Percentiles rank a stretch among this genome's conserved stretches.
Evolutionary conservation across 257 asterid species (phyloP).

Genomic region (Galeopsis tetrahit): DNA sequence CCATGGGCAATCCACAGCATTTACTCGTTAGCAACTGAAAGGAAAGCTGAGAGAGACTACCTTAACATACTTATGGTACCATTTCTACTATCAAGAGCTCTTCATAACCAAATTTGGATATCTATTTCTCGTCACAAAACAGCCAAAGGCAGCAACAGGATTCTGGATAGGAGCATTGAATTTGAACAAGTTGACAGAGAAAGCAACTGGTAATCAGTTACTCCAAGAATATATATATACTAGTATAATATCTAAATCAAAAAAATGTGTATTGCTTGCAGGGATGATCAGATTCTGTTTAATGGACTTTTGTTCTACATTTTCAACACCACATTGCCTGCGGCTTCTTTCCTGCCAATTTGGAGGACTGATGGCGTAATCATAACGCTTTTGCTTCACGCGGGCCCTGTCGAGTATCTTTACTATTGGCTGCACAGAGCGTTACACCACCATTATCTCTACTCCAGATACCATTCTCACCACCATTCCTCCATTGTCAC

Average conservation of each 20-base stretch:
- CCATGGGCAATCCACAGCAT: conserved; percentile 66
- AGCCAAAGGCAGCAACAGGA: conserved; percentile 64
- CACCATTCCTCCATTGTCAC: conserved; percentile 90
- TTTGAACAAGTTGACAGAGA: conserved; percentile 84
- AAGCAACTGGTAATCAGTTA: conserved; percentile 14
- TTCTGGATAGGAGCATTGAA: conserved; percentile 63
- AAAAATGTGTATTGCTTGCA: conserved; percentile 19
- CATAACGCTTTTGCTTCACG: conserved; percentile 48
- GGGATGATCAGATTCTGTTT: conserved; percentile 82
- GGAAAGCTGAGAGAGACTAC: conserved; percentile 40
- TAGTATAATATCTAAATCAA: too few relatives aligned
- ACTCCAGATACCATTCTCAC: conserved; percentile 81
- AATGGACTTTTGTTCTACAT: conserved; percentile 57
- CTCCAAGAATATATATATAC: too few relatives aligned
- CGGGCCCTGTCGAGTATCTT: conserved; percentile 73
- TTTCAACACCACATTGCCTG: conserved; percentile 6
- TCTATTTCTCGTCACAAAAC: conserved; percentile 64
- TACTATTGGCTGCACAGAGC: conserved; percentile 88
- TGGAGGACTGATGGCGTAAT: conserved; percentile 67
- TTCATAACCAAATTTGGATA: conserved; percentile 77
- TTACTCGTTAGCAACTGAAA: conserved; percentile 40
- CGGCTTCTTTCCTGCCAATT: conserved; percentile 43
- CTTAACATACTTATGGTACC: conserved; percentile 52
- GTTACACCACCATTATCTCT: conserved; percentile 78
- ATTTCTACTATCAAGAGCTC: conserved; percentile 50